Evolutionary conservation across 192 early-diverging fungal genomes (phyloP).

Genomic region (Neocallimastix lanati): DNA sequence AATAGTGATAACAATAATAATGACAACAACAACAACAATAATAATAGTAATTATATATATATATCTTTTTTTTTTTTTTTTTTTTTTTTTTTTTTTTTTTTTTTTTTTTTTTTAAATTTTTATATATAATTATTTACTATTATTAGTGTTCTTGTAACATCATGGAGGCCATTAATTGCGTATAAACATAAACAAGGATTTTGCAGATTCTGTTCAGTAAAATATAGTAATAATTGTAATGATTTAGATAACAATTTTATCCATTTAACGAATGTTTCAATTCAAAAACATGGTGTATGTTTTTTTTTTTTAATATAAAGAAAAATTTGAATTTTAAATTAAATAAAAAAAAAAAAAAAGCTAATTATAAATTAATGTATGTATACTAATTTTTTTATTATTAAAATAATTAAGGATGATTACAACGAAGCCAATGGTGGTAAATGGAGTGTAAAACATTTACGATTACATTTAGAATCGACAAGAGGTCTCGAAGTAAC

Average conservation of each 20-base stretch:
- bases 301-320: neutral
- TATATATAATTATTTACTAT: too few relatives aligned
- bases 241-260: conserved; percentile 38
- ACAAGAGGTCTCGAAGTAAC: conserved; percentile 18
- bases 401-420: conserved; percentile 15
- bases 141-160: conserved; percentile 24
- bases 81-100: neutral
- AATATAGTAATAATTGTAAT: conserved; percentile 24
- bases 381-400: neutral
- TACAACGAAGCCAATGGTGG: conserved; percentile 39
- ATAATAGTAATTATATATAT: too few relatives aligned
- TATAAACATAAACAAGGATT: conserved; percentile 34
- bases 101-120: conserved; percentile 3
- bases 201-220: conserved; percentile 25
- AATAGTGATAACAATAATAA: too few relatives aligned
- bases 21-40: too few relatives aligned
- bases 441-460: conserved; percentile 29
- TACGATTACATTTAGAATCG: conserved; percentile 21
- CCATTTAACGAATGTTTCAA: conserved; percentile 38
- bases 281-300: conserved; percentile 33
- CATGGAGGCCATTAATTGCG: conserved; percentile 31
- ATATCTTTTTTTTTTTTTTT: too few relatives aligned
- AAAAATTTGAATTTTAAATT: neutral
- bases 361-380: neutral
- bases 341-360: neutral